Evolutionary conservation across 1,139 yeast genomes (phyloP), one percentile per base, ranked within the genome.

Genomic region (Scheffersomyces quercinus): DNA sequence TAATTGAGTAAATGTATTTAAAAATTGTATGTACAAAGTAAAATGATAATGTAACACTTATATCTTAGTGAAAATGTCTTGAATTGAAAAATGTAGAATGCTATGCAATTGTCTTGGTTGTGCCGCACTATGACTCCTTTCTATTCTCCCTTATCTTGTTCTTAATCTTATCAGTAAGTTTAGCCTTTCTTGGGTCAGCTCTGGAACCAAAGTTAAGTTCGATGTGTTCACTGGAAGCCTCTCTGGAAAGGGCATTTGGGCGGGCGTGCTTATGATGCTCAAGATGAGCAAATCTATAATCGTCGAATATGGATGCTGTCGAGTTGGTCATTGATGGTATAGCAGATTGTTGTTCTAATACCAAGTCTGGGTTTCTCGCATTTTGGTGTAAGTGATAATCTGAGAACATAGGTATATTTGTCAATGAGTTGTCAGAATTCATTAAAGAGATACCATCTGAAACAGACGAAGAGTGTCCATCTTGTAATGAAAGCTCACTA

Each of bases 381-480:
- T 70, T 70, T 49, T 56, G 62, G 50, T 71, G 74, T 46, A 74
- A 62, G 16, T 58, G 63, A 47, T 73, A 74, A 49, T 74, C 79
- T 12, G 79, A 74, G 49, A 79, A 79, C 67, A 79, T 63, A 0
- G 84, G 85, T 39, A 81, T 76, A 52, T 80, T 75, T 5, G 83
- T 77, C 48, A 75, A 70, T 4, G 82, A 79, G 43, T 72, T 72
- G 45, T 73, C 79, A 3, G 83, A 77, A 50, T 74, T 75, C 58
- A 79, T 68, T 37, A 81, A 61, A 1, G 84, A 78, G 39, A 79
- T 67, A 36, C 81, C 82, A 51, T 79, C 81, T 3, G 82, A 75
- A 13, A 71, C 64, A 1, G 77, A 68, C 3, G 73, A 64, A 4
- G 73, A 65, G 40, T 61, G 46, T 35, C 57, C 55, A 29, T 50